Evolutionary conservation across 345 rosid species (phyloP).

Genomic region (Mercurialis annua): DNA sequence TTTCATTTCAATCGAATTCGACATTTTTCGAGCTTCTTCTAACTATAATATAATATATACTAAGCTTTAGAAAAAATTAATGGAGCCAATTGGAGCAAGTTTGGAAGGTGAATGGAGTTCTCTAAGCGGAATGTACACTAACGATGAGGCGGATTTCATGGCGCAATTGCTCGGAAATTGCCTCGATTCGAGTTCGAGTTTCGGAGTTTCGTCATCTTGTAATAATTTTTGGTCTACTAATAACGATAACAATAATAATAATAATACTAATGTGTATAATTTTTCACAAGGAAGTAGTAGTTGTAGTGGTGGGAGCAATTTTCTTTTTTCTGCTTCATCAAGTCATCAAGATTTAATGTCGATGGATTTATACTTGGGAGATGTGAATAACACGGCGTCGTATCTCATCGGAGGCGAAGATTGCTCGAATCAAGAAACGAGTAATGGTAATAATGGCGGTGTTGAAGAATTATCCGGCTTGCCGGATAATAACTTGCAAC

Average conservation of each 20-base stretch:
- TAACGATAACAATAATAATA: neutral
- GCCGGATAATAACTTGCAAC: constrained; percentile 21
- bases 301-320: constrained; percentile 26
- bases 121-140: constrained; percentile 45
- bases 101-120: constrained; percentile 58
- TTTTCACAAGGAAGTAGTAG: constrained; percentile 39
- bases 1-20: constrained; percentile 17
- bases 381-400: constrained; percentile 34
- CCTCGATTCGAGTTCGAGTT: constrained; percentile 20
- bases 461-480: constrained; percentile 34
- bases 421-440: constrained; percentile 30
- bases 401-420: constrained; percentile 41
- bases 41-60: neutral
- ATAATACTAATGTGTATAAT: constrained; percentile 13
- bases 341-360: constrained; percentile 31
- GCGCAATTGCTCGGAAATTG: constrained; percentile 49
- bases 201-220: constrained; percentile 21
- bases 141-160: constrained; percentile 75
- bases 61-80: neutral
- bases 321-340: constrained; percentile 25
- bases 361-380: constrained; percentile 42
- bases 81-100: constrained; percentile 47
- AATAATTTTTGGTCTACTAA: constrained; percentile 35
- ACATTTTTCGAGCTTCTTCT: neutral
- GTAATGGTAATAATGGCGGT: constrained; percentile 34